phyloP scores from a whole-genome alignment of 202 grass and related monocot species.

The Zizania palustris region DNA sequence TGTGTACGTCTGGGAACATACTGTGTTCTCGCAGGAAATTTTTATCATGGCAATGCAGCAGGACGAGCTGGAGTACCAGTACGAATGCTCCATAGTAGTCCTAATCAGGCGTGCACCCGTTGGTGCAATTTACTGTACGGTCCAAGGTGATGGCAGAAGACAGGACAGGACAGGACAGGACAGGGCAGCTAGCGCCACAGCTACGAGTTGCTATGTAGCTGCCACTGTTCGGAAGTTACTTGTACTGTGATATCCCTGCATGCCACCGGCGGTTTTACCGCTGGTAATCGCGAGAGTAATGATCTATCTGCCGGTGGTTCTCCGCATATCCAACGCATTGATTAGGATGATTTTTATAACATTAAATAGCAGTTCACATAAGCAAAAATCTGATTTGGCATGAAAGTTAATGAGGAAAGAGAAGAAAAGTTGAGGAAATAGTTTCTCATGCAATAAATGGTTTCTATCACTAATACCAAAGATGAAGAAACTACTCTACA shows the following conservation, averaged over 20 bases:
- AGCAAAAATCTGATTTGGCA: no score
- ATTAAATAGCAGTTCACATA: no score
- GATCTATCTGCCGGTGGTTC: no score
- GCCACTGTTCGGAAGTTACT: background rate
- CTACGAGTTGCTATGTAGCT: background rate
- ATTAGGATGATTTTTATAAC: no score
- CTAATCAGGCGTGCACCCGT: background rate
- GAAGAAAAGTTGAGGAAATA: no score
- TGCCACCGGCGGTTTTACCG: no score
- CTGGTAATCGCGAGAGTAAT: no score
- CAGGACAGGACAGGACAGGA: background rate
- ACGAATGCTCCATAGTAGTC: background rate
- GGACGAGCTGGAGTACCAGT: background rate
- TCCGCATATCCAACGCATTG: no score
- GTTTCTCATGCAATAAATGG: no score
- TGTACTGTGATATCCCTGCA: background rate
- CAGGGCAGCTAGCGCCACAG: background rate
- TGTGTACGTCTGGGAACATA: background rate
- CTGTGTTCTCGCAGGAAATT: constrained; percentile 33
- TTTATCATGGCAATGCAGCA: constrained; percentile 9
- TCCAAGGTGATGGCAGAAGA: background rate
- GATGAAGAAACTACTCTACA: no score
- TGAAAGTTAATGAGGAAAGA: no score
- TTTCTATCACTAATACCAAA: no score
- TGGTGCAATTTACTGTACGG: constrained; percentile 20